Conservation (phyloP, 2,329 filamentous ascomycete species). For the Diaporthe vexans region DNA sequence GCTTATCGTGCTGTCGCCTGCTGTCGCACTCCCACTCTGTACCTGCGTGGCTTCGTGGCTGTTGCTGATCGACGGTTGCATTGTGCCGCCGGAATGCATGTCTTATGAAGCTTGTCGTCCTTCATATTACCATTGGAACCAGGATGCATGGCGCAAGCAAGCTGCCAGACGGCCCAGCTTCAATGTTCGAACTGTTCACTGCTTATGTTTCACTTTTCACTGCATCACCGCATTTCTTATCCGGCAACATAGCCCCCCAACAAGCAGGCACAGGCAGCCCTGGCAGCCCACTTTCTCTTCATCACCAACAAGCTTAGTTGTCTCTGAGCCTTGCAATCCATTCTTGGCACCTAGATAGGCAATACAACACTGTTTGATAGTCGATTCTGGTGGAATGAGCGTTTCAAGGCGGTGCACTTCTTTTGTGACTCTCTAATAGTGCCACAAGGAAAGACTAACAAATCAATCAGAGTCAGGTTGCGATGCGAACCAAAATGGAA, state of each 20-base stretch:
- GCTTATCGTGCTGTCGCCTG: constrained; percentile 14
- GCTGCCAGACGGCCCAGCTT: too few relatives aligned
- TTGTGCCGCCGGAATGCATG: constrained; percentile 3
- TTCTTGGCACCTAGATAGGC: neutral
- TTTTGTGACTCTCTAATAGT: neutral
- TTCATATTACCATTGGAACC: neutral
- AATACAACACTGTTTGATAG: neutral
- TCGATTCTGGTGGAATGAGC: neutral
- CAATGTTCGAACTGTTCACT: neutral
- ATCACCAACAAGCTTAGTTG: too few relatives aligned
- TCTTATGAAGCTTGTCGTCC: constrained; percentile 7
- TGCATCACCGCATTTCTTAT: neutral
- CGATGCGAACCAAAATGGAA: neutral
- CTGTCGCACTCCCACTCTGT: constrained; percentile 7
- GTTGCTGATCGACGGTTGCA: constrained; percentile 19
- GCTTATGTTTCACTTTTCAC: neutral
- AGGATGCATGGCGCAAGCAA: neutral
- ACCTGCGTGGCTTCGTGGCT: constrained; percentile 14
- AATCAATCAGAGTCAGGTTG: neutral
- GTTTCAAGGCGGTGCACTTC: neutral
- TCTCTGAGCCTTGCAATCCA: neutral
- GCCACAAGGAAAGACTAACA: neutral
- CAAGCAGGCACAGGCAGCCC: neutral
- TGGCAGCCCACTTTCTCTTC: neutral
- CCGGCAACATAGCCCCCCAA: neutral